These are phyloP conservation scores for Vanderwaltozyma yarrowii DNA, from an alignment of 805 yeast genomes.

Conservation along the genomic window DNA sequence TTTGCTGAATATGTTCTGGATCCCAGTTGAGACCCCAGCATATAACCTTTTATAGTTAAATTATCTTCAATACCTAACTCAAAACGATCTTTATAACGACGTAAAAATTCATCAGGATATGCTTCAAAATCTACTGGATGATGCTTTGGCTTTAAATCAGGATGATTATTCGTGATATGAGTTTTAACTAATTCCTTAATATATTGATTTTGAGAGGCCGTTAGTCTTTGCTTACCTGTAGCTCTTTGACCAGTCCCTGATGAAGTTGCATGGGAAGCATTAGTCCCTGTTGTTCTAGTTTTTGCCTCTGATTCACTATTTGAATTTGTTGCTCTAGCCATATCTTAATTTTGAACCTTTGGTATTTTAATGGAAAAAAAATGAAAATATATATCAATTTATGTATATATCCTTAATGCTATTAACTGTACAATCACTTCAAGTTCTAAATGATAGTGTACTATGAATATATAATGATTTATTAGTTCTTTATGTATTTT, in stretches of 20 bases:
- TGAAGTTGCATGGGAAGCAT: background rate
- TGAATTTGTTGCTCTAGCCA: conserved; percentile 18
- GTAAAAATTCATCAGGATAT: conserved; percentile 51
- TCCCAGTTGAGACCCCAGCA: conserved; percentile 65
- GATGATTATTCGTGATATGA: conserved; percentile 68
- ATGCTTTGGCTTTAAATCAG: conserved; percentile 39
- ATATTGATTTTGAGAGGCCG: conserved; percentile 57
- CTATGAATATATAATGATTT: too few species aligned
- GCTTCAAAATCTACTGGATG: conserved; percentile 63
- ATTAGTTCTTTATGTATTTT: too few species aligned
- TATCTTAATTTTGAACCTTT: too few species aligned
- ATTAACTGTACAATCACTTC: too few species aligned
- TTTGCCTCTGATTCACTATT: conserved; percentile 26
- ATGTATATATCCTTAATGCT: too few species aligned
- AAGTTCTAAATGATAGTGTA: too few species aligned
- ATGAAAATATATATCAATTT: too few species aligned
- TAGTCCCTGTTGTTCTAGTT: conserved; percentile 8
- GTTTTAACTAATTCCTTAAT: conserved; percentile 50
- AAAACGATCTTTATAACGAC: conserved; percentile 58
- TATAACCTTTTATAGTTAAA: conserved; percentile 56
- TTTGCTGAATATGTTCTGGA: conserved; percentile 43
- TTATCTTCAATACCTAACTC: conserved; percentile 47
- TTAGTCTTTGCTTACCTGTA: conserved; percentile 33
- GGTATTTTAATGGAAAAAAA: too few species aligned
- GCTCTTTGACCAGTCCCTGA: conserved; percentile 7